Conservation (phyloP, 2,329 filamentous ascomycete species). For the Cladophialophora immunda region DNA sequence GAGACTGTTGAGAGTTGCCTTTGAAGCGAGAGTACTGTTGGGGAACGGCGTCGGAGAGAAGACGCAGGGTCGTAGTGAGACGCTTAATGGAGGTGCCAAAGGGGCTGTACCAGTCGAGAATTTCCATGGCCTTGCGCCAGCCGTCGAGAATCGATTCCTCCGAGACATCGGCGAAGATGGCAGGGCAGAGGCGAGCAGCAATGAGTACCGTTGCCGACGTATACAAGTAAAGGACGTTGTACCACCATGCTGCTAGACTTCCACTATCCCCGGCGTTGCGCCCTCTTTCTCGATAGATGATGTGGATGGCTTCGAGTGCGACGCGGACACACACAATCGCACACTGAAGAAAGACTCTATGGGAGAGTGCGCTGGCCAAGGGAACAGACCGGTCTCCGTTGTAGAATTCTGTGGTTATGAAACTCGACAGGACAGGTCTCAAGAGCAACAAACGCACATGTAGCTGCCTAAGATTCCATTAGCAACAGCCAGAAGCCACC, state of each 20-base stretch:
- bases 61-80: constrained; percentile 19
- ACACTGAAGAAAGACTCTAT: constrained; percentile 36
- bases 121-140: constrained; percentile 25
- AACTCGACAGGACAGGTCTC: constrained; percentile 46
- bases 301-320: constrained; percentile 46
- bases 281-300: constrained; percentile 40
- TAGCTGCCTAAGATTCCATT: constrained; percentile 41
- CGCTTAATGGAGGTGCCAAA: constrained; percentile 22
- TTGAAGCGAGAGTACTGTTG: constrained; percentile 21
- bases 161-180: constrained; percentile 20
- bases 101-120: constrained; percentile 20
- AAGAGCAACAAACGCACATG: constrained; percentile 48
- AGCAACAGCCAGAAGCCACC: not conserved
- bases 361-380: constrained; percentile 20
- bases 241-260: constrained; percentile 49
- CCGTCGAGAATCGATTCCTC: constrained; percentile 23
- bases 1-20: not conserved
- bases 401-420: constrained; percentile 42
- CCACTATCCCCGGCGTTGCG: constrained; percentile 28
- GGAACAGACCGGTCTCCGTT: constrained; percentile 38
- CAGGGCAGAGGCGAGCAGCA: constrained; percentile 42
- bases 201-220: constrained; percentile 48
- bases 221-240: constrained; percentile 50
- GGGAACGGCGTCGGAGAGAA: constrained; percentile 25
- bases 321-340: constrained; percentile 48